A percentile compares a stretch with the other conserved stretches of the same genome.
phyloP scores from a whole-genome alignment of 495 filamentous ascomycete genomes.

The Achaetomiella virescens region DNA sequence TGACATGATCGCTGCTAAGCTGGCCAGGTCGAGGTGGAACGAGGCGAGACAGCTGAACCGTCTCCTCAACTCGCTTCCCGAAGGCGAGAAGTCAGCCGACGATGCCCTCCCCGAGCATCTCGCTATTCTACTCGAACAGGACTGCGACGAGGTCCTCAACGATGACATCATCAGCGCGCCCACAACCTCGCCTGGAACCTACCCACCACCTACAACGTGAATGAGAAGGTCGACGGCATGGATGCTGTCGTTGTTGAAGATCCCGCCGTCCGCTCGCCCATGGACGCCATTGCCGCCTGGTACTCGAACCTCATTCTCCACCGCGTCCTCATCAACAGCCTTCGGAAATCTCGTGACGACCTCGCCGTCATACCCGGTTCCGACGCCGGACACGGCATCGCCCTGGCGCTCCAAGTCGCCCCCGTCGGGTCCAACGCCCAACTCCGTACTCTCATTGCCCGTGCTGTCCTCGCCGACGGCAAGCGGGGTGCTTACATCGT shows the following conservation, averaged over 20 bases:
- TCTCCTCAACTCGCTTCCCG: slow-evolving; percentile 45
- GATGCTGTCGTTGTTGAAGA: slow-evolving; percentile 84
- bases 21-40: slow-evolving; percentile 75
- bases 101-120: slow-evolving; percentile 75
- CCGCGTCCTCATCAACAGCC: slow-evolving; percentile 56
- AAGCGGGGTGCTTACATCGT: slow-evolving; percentile 50
- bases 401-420: slow-evolving; percentile 65
- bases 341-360: slow-evolving; percentile 36
- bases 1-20: slow-evolving; percentile 51
- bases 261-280: slow-evolving; percentile 73
- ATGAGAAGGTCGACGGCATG: slow-evolving; percentile 61
- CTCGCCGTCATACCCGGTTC: slow-evolving; percentile 32
- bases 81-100: slow-evolving; percentile 39
- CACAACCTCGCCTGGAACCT: slow-evolving; percentile 89
- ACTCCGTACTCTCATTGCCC: slow-evolving; percentile 69
- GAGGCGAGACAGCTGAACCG: slow-evolving; percentile 62
- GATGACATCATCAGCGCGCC: slow-evolving; percentile 74
- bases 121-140: slow-evolving; percentile 61
- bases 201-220: slow-evolving; percentile 58
- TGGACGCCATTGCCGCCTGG: slow-evolving; percentile 89
- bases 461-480: slow-evolving; percentile 51
- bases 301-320: slow-evolving; percentile 75
- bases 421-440: slow-evolving; percentile 73
- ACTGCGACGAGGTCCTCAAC: slow-evolving; percentile 74
- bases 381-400: slow-evolving; percentile 50